Evolutionary conservation across 2,329 filamentous ascomycete genomes (phyloP).

Genomic region (Claviceps sp.): DNA sequence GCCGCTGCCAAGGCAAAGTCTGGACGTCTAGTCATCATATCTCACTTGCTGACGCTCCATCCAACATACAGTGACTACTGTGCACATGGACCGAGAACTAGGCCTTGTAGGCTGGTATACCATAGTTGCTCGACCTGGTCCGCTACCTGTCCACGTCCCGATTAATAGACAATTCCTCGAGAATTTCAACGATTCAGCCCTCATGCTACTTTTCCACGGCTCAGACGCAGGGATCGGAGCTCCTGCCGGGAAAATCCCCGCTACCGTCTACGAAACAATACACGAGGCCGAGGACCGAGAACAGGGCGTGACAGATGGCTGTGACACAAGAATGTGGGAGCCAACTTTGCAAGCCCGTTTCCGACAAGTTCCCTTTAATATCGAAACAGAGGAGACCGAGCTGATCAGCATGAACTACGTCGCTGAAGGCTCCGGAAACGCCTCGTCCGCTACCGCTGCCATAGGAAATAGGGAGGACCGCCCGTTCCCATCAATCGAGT

Average conservation of each 20-base stretch:
- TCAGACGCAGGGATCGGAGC: constrained; percentile 34
- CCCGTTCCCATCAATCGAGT: constrained; percentile 28
- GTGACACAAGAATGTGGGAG: constrained; percentile 59
- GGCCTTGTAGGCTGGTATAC: constrained; percentile 92
- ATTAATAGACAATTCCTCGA: constrained; percentile 68
- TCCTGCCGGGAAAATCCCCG: constrained; percentile 67
- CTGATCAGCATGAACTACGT: constrained; percentile 97
- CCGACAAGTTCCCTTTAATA: constrained; percentile 68
- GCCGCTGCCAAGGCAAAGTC: background rate
- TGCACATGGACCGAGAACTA: constrained; percentile 72
- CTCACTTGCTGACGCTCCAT: background rate
- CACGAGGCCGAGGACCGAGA: constrained; percentile 54
- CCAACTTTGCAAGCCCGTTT: constrained; percentile 54
- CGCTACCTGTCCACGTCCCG: constrained; percentile 52
- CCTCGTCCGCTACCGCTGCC: constrained; percentile 36
- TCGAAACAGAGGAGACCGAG: constrained; percentile 90
- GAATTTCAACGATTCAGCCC: constrained; percentile 68
- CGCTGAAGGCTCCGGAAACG: constrained; percentile 69
- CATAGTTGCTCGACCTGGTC: constrained; percentile 58
- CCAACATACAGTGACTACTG: constrained; percentile 57
- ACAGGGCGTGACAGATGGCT: constrained; percentile 31
- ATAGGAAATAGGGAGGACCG: constrained; percentile 30
- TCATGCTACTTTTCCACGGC: constrained; percentile 80
- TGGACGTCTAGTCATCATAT: background rate
- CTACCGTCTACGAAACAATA: constrained; percentile 82